Evolutionary conservation across 164 flowering plant species (phyloP), one percentile per base, ranked within the genome.

Genomic region (Aristolochia californica): DNA sequence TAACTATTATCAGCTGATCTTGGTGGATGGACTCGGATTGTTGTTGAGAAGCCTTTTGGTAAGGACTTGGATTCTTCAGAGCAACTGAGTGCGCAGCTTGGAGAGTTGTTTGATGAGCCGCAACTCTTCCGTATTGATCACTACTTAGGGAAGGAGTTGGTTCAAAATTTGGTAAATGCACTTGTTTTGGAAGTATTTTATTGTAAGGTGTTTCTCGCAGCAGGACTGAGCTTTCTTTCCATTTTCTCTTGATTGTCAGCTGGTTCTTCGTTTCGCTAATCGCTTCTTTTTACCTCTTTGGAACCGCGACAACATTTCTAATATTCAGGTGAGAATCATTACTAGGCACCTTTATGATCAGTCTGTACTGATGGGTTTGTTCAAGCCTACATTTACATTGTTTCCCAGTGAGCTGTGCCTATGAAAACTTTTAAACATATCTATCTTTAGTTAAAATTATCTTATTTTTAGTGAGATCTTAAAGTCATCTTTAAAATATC

Each of bases 1-100:
- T 47, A 47, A 47, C 18, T 47, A 22, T 52, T 72, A 74, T 30
- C 88, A 93, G 99, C 96, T 76, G 84, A 87, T 78, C 81, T 76
- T 74, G 90, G 95, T 78, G 99, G 99, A 65, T 93, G 99, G 99
- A 93, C 95, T 60, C 80, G 99, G 10, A 69, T 89, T 66, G 93
- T 94, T 68, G 95, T 94, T 66, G 99, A 94, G 74, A 94, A 94
- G 77, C 99, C 99, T 43, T 94, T 94, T 65, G 99, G 99, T 23
- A 94, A 74, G 72, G 99, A 94, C 77, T 72, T 94, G 73, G 80
- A 75, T 24, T 76, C 95, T 57, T 69, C 99, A 30, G 99, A 94
- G 73, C 65, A 80, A 62, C 84, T 94, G 23, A 94, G 99, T 66
- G 8, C 81, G 38, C 88, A 94, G 59, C 90, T 94, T 51, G 99